phyloP scores from a whole-genome alignment of 805 yeast species.

The Candida orba region DNA sequence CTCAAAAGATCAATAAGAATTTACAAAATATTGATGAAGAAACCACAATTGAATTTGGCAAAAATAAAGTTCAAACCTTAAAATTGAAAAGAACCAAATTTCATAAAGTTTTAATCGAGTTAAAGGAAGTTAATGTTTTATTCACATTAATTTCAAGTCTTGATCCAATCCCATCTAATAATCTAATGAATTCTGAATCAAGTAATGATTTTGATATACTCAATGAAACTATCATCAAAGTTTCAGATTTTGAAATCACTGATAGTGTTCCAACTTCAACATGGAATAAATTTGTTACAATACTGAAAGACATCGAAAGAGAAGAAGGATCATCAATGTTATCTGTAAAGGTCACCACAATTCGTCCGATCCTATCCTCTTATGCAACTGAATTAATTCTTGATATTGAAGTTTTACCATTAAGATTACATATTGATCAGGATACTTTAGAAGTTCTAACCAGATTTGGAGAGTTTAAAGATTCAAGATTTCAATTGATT shows the following conservation, averaged over 20 bases:
- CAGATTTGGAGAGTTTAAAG: conserved; percentile 77
- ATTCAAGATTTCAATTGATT: conserved; percentile 55
- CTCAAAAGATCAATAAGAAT: conserved; percentile 47
- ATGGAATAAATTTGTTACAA: conserved; percentile 79
- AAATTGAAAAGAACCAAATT: conserved; percentile 56
- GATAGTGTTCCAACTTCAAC: conserved; percentile 84
- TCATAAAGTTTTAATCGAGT: conserved; percentile 53
- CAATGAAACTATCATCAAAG: conserved; percentile 39
- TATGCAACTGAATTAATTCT: conserved; percentile 65
- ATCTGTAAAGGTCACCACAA: conserved; percentile 42
- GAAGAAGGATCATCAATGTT: conserved; percentile 65
- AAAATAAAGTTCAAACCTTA: conserved; percentile 34
- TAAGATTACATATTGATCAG: conserved; percentile 84
- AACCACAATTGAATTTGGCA: conserved; percentile 18
- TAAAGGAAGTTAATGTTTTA: conserved; percentile 44
- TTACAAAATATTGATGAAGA: conserved; percentile 25
- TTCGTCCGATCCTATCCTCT: conserved; percentile 55
- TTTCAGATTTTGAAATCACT: conserved; percentile 50
- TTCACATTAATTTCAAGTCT: conserved; percentile 39
- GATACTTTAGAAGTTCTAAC: conserved; percentile 82
- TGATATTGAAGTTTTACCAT: conserved; percentile 53
- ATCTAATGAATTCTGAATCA: neutral
- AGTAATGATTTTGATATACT: conserved; percentile 33
- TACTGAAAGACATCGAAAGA: conserved; percentile 59
- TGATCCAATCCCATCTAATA: conserved; percentile 32